Base-by-base conservation (phyloP, 805 yeast species). In the Sugiyamaella boreocaroliniensis region DNA sequence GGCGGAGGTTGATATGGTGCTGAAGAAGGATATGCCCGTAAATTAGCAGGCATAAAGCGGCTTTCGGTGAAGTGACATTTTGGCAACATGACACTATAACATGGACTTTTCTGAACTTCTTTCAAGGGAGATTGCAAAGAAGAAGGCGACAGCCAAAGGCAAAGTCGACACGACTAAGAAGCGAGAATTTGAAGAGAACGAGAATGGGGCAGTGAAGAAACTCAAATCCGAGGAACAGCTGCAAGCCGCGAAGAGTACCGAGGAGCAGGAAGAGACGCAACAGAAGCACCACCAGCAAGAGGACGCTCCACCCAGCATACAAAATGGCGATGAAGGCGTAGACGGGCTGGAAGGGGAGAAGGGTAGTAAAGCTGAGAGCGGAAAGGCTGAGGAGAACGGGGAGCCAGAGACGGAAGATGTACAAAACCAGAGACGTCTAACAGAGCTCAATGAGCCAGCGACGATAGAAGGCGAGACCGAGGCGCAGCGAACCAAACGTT, bases 41-140 rank as follows among this genome's bases (percentile, higher is more conserved):
- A 32, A 32, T 11, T 32, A 32, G 8, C n/a, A 9, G 8, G 4
- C 37, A 32, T 32, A 32, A 32, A 14, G n/a, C 37, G 37, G n/a
- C 37, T 11, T 32, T 32, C 8, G 26, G 6, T 22, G 26, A 22
- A 22, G 37, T 32, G 37, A 32, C 4, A 2, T 11, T 14, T 32
- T 32, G n/a, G 37, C n/a, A 2, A 14, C 37, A 4, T 32, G 12
- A 32, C 37, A 4, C 12, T 5, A 14, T 14, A 32, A 9, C 37
- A 32, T 80, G 83, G 77, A 78, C 60, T 74, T 79, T 54, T 69
- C 77, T 11, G 67, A 69, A 40, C 57, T 79, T 22, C 60, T 81
- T 50, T 59, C 73, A 1, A 64, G 68, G 26, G 84, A 81, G 63
- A 80, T 80, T 18, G 68, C 66, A 6, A 77, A 72, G 65, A 77